Evolutionary conservation across 2,329 filamentous ascomycete genomes (phyloP), one percentile per base, ranked within the genome.

Genomic region (Emmonsia crescens): DNA sequence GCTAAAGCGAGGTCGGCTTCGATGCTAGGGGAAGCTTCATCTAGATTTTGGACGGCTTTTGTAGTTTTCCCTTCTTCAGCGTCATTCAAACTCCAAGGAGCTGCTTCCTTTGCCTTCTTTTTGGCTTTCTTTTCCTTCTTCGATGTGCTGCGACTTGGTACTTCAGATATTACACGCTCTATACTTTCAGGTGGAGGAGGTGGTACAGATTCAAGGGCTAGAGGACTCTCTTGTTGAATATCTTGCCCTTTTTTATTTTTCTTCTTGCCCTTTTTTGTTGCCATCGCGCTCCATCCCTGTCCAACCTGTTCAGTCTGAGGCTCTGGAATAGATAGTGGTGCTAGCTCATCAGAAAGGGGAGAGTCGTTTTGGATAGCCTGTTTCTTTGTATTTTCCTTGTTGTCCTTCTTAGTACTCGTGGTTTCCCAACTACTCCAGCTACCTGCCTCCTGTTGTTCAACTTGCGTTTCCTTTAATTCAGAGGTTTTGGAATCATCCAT

Each of bases 71-170:
- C 54, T 49, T 46, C 19, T 12, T 58, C 48, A 33, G 66, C 48
- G 46, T 3, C 57, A 31, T 44, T 12, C 9, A 16, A 12, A 21
- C 31, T n/a, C 24, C 21, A 19, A 16, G 40, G 19, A 14, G 62
- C 63, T 12, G 44, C 52, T 49, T 65, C 64, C 44, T 66, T 68
- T 40, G 62, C 66, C 5, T 62, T 67, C 60, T 68, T 68, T 61
- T 68, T 60, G n/a, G 21, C 57, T 61, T 61, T 60, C 48, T 61
- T 66, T 60, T 66, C 63, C 60, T 67, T 68, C 61, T 67, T 65
- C 4, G 66, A 69, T 42, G 60, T 42, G 31, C 66, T 66, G 36
- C 59, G 65, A 36, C 60, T 66, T 14, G 64, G 46, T 24, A 38
- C 16, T 56, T 66, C 62, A 10, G 63, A 33, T 19, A 16, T 10